phyloP scores from a whole-genome alignment of 2,329 filamentous ascomycete genomes.

The Hypoxylon sp. region DNA sequence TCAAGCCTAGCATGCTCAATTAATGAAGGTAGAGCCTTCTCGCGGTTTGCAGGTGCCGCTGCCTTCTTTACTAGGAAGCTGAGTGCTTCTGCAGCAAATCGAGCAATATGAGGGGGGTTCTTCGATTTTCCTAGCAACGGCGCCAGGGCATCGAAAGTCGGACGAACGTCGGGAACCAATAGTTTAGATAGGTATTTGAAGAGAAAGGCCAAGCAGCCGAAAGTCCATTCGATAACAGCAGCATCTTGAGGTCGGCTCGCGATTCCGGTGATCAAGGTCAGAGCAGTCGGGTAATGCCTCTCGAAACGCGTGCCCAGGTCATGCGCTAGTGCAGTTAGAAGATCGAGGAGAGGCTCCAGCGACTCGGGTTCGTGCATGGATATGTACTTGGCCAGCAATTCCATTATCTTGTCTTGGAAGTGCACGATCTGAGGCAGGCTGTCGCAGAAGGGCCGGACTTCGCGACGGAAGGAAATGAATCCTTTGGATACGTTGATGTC shows the following conservation, averaged over 20 bases:
- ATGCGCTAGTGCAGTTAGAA: slow-evolving; percentile 95
- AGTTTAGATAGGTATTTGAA: slow-evolving; percentile 97
- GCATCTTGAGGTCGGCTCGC: slow-evolving; percentile 81
- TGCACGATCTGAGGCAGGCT: slow-evolving; percentile 92
- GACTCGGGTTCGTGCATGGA: slow-evolving; percentile 80
- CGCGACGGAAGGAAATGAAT: slow-evolving; percentile 81
- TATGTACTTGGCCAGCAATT: slow-evolving; percentile 79
- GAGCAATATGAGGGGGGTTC: slow-evolving; percentile 86
- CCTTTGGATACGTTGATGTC: slow-evolving; percentile 89
- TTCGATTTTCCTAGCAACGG: slow-evolving; percentile 84
- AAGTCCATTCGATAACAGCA: slow-evolving; percentile 97
- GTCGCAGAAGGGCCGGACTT: slow-evolving; percentile 83
- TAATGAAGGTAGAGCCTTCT: slow-evolving; percentile 77
- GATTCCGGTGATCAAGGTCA: slow-evolving; percentile 80
- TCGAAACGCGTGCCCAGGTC: slow-evolving; percentile 90
- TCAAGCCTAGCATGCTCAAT: slow-evolving; percentile 78
- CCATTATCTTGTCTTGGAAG: slow-evolving; percentile 88
- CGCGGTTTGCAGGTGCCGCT: slow-evolving; percentile 79
- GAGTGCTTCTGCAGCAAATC: slow-evolving; percentile 94
- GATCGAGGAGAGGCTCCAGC: slow-evolving; percentile 85
- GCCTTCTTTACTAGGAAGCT: slow-evolving; percentile 94
- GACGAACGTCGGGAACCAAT: slow-evolving; percentile 84
- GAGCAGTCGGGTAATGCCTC: slow-evolving; percentile 81
- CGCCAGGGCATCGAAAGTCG: slow-evolving; percentile 84
- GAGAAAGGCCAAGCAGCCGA: slow-evolving; percentile 91